These are phyloP conservation scores for Cercospora sesami DNA, from an alignment of 2,329 filamentous ascomycete genomes.

Conservation along the genomic window DNA sequence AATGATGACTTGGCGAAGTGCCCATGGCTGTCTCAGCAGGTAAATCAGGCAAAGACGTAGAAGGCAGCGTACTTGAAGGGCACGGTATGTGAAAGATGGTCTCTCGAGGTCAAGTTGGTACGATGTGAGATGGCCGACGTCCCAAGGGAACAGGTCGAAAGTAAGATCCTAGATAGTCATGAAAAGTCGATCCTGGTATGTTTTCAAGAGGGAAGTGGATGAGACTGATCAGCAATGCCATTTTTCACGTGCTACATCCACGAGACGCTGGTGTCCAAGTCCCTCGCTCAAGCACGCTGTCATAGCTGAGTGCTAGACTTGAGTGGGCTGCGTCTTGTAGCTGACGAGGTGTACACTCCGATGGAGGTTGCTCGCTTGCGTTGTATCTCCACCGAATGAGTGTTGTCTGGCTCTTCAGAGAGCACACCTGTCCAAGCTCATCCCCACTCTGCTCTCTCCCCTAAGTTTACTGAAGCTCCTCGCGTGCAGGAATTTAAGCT, in stretches of 20 bases:
- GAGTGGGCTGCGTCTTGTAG: background rate
- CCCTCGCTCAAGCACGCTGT: background rate
- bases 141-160: background rate
- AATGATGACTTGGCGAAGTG: background rate
- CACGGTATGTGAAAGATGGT: background rate
- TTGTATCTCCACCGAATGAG: background rate
- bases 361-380: background rate
- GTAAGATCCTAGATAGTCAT: background rate
- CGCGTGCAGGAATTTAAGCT: conserved; percentile 20
- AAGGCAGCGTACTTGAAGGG: background rate
- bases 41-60: background rate
- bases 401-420: background rate
- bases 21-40: background rate
- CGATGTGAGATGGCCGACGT: background rate
- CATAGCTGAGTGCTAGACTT: background rate
- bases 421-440: background rate
- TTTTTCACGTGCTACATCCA: background rate
- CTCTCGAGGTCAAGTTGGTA: background rate
- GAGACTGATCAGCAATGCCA: background rate
- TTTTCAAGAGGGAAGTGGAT: background rate
- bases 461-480: background rate
- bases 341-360: background rate
- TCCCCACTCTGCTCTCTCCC: background rate
- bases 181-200: background rate
- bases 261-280: background rate